Evolutionary conservation across 306 rosid genomes (phyloP).

Genomic region (barrel medic (Medicago truncatula)): DNA sequence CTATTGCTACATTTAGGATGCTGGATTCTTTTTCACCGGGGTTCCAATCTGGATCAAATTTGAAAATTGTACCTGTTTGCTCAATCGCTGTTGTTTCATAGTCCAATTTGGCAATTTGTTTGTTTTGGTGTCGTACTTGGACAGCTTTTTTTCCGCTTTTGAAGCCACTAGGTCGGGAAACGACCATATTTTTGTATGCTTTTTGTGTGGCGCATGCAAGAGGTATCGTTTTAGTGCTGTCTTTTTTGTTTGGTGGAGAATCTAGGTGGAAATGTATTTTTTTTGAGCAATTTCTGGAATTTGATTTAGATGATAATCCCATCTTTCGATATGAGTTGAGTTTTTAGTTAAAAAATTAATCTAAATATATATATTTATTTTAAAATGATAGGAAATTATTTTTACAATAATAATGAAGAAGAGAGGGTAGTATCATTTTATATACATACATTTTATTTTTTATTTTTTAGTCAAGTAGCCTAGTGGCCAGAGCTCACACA

Average conservation of each 20-base stretch:
- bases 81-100: constrained; percentile 48
- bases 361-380: too few relatives aligned
- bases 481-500: too few relatives aligned
- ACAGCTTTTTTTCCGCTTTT: constrained; percentile 29
- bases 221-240: background rate
- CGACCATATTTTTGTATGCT: background rate
- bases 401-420: too few relatives aligned
- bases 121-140: constrained; percentile 35
- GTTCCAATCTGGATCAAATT: constrained; percentile 57
- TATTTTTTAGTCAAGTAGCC: too few relatives aligned
- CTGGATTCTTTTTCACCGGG: constrained; percentile 99
- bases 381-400: too few relatives aligned
- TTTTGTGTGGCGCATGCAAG: constrained; percentile 25
- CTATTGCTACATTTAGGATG: constrained; percentile 43
- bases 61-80: constrained; percentile 45
- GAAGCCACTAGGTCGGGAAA: constrained; percentile 13
- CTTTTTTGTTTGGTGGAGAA: constrained; percentile 33
- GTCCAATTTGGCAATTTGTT: constrained; percentile 13
- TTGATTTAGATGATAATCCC: too few relatives aligned
- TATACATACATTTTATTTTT: too few relatives aligned
- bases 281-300: background rate
- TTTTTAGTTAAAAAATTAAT: background rate
- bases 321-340: background rate
- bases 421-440: too few relatives aligned
- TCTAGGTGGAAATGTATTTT: background rate